These are phyloP conservation scores for Nadsonia fulvescens DNA, from an alignment of 805 yeast genomes.

Conservation along the genomic window DNA sequence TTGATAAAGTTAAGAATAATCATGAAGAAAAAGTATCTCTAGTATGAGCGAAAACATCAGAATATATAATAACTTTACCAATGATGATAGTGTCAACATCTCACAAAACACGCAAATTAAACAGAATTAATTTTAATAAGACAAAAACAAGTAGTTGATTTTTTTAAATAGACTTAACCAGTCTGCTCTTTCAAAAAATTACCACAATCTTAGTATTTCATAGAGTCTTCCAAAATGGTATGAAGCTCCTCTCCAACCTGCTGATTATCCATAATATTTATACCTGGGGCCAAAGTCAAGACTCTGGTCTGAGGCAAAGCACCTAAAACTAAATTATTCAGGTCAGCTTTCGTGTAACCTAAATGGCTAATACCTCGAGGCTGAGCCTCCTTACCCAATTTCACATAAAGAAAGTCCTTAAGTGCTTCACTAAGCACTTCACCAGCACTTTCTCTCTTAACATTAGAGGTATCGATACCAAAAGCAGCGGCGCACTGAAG, in stretches of 20 bases:
- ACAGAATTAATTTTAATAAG: too few species aligned
- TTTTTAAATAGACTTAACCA: too few species aligned
- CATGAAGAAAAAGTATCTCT: too few species aligned
- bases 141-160: too few species aligned
- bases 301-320: constrained; percentile 23
- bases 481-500: constrained; percentile 20
- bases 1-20: too few species aligned
- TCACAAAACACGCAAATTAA: too few species aligned
- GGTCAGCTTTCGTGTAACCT: constrained; percentile 18
- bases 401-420: constrained; percentile 17
- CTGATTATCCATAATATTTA: constrained; percentile 15
- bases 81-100: too few species aligned
- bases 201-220: constrained; percentile 8
- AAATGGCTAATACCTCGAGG: constrained; percentile 20
- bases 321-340: constrained; percentile 21
- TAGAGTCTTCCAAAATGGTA: constrained; percentile 14
- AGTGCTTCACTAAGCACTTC: constrained; percentile 21
- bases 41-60: too few species aligned
- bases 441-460: constrained; percentile 21
- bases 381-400: constrained; percentile 19
- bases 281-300: constrained; percentile 19
- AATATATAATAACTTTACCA: too few species aligned
- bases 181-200: too few species aligned
- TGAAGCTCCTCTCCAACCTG: constrained; percentile 14
- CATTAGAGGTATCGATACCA: constrained; percentile 20